Evolutionary conservation across 2,329 filamentous ascomycete genomes (phyloP).

Genomic region (Talaromyces islandicus): DNA sequence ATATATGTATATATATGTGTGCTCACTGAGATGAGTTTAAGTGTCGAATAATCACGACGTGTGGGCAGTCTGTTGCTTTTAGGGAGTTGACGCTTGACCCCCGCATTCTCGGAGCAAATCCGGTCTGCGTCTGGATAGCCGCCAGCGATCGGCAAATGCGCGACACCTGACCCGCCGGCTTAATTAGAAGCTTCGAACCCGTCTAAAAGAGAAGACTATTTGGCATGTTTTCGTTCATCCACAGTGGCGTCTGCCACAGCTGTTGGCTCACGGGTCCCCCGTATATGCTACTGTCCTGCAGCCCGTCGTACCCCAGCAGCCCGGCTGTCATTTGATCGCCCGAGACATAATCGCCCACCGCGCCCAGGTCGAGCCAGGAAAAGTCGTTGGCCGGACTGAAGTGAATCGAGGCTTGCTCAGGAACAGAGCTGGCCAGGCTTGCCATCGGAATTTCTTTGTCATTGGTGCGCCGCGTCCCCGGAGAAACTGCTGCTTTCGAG

Average conservation of each 20-base stretch:
- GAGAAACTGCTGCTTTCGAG: conserved; percentile 20
- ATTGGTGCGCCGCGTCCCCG: conserved; percentile 23
- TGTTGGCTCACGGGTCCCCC: conserved; percentile 22
- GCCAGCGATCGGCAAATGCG: neutral
- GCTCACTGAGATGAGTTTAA: neutral
- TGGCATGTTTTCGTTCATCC: conserved; percentile 33
- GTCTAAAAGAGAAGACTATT: conserved; percentile 27
- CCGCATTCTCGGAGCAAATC: neutral
- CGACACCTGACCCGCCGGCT: neutral
- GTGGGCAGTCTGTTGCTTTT: neutral
- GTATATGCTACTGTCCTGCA: conserved; percentile 27
- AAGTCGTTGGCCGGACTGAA: conserved; percentile 50
- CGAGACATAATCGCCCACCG: conserved; percentile 53
- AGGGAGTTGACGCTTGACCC: neutral
- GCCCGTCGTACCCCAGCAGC: conserved; percentile 30
- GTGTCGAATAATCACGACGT: neutral
- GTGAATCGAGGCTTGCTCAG: conserved; percentile 30
- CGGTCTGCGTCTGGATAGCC: neutral
- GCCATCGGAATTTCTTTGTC: conserved; percentile 24
- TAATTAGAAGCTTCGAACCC: neutral
- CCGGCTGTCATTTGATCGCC: conserved; percentile 35
- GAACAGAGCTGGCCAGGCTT: conserved; percentile 19
- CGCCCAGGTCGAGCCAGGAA: conserved; percentile 57
- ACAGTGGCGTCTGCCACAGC: conserved; percentile 34
- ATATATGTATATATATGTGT: neutral